phyloP scores from a whole-genome alignment of 2,329 filamentous ascomycete species.

The Emergomyces africanus region DNA sequence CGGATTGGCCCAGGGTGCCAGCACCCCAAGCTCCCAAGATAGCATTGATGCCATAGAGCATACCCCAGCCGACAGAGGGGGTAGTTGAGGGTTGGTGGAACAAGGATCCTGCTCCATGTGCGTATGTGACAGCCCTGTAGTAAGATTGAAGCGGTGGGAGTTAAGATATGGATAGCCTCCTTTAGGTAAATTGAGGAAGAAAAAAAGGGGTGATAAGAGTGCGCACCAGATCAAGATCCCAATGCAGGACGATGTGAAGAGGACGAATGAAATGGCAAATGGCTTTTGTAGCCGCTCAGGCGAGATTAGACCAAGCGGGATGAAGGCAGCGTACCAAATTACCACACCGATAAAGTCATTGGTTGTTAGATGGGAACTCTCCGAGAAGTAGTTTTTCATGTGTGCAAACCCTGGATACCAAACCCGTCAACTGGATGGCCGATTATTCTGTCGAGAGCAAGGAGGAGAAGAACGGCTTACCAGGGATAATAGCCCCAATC shows the following conservation, averaged over 20 bases:
- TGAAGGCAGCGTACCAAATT: conserved; percentile 15
- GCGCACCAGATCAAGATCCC: conserved; percentile 12
- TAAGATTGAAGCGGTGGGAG: not conserved
- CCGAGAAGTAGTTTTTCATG: conserved; percentile 15
- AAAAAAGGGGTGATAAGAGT: not conserved
- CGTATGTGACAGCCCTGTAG: conserved; percentile 11
- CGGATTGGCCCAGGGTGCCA: conserved; percentile 15
- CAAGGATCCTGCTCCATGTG: conserved; percentile 12
- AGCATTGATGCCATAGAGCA: conserved; percentile 17
- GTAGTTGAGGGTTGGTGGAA: conserved; percentile 10
- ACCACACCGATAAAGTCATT: conserved; percentile 17
- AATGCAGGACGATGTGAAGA: conserved; percentile 12
- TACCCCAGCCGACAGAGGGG: conserved; percentile 11
- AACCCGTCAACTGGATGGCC: not conserved
- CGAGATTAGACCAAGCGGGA: conserved; percentile 12
- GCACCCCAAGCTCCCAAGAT: conserved; percentile 16
- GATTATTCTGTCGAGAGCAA: not conserved
- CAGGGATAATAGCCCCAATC: conserved; percentile 11
- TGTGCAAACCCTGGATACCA: conserved; percentile 4
- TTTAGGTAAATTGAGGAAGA: not conserved
- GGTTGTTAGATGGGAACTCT: conserved; percentile 14
- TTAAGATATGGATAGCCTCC: not conserved
- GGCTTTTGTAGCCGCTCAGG: conserved; percentile 15
- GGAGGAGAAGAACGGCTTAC: conserved; percentile 1
- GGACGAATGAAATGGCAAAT: conserved; percentile 14